Base-by-base conservation (phyloP, 495 filamentous ascomycete species). In the Neurospora sp. region DNA sequence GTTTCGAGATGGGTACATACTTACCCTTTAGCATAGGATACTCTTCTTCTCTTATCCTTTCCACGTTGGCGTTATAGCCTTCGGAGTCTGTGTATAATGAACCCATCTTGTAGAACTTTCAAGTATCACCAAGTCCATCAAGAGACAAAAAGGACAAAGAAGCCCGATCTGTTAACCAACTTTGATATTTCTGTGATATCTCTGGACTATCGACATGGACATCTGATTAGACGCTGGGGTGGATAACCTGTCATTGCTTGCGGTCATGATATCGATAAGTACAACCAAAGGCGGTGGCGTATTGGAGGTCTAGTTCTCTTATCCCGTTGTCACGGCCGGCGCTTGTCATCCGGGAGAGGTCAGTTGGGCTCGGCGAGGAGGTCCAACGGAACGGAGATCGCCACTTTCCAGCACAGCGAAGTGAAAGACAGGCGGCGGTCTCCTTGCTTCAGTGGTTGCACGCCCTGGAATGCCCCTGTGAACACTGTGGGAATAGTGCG, bases 1-100 rank as follows among this genome's bases (percentile, higher is more conserved):
- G 31, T 35, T 35, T 35, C 31, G 31, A 35, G 31, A 35, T 35
- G n/a, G 31, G 3, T 35, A 35, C 2, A 2, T 2, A 4, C 31
- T 78, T 84, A 93, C 94, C 91, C 80, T 88, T 86, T n/a, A 97
- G 85, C 86, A 93, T 90, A 39, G 95, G 95, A 84, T 93, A 98
- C 77, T 98, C 92, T 4, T 83, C 77, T 31, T 86, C 81, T 74
- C 94, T 88, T 71, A 97, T 87, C 9, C 75, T 78, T 77, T 96
- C 92, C 42, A 97, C 85, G 75, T 86, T 82, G 39, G 80, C 79
- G 74, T 91, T 91, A 82, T 97, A 96, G 78, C 81, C 79, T 1
- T 59, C 35, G 16, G 6, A 6, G 31, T 44, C 18, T 31, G 5
- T 48, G 41, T 39, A 7, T 18, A 31, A 23, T 16, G 54, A 66